Evolutionary conservation across 176 grass and related monocot species (phyloP).

Genomic region (Saccharum officinarum): DNA sequence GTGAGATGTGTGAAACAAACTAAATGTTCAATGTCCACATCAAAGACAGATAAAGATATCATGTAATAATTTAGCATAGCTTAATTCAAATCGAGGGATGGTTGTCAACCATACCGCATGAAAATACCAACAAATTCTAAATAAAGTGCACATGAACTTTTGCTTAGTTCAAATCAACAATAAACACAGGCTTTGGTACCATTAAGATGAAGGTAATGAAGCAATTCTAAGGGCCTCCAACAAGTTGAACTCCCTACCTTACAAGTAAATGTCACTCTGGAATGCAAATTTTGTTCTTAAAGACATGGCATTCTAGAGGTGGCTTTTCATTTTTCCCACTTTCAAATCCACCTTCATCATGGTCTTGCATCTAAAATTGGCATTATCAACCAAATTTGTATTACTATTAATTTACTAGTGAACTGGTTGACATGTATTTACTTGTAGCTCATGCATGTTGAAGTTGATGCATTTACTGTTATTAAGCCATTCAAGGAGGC

Average conservation of each 20-base stretch:
- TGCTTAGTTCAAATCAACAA: conserved; percentile 15
- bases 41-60: conserved; percentile 22
- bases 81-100: conserved; percentile 21
- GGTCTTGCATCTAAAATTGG: neutral
- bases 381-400: neutral
- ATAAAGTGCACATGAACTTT: conserved; percentile 17
- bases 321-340: neutral
- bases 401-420: neutral
- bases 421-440: neutral
- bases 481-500: conserved; percentile 5
- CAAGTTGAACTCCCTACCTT: neutral
- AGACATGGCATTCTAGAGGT: neutral
- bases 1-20: conserved; percentile 23
- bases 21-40: conserved; percentile 27
- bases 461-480: neutral
- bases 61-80: conserved; percentile 30
- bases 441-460: neutral
- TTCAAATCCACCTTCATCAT: neutral
- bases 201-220: conserved; percentile 30
- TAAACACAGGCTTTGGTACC: neutral
- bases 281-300: neutral
- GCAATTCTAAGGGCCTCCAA: neutral
- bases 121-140: conserved; percentile 16
- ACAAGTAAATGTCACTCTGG: neutral
- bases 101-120: conserved; percentile 23